These are phyloP conservation scores for Colletotrichum siamense DNA, from an alignment of 2,329 filamentous ascomycete genomes.

Conservation along the genomic window DNA sequence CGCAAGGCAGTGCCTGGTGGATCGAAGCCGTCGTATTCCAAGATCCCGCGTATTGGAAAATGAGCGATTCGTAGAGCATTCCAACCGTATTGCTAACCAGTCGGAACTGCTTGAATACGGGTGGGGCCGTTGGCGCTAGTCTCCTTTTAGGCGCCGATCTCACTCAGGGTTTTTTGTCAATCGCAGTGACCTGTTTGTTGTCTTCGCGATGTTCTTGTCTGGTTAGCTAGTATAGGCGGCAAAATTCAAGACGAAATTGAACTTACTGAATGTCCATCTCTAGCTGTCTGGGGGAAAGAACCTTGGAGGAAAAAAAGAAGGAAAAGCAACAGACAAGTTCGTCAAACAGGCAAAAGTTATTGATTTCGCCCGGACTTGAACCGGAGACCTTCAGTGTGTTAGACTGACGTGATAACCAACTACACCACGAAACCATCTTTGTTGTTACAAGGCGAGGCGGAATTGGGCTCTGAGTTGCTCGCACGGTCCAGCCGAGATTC, in stretches of 20 bases:
- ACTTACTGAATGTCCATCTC: not conserved
- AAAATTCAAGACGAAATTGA: not conserved
- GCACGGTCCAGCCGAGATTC: not conserved
- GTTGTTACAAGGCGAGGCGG: rapidly evolving
- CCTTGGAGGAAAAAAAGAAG: too few species aligned
- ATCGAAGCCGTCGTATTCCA: not conserved
- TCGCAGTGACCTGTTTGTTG: rapidly evolving
- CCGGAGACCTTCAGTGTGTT: constrained; percentile 34
- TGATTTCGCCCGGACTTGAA: constrained; percentile 20
- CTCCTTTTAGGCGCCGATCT: not conserved
- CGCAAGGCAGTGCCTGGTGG: not conserved
- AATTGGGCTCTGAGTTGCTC: not conserved
- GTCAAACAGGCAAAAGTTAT: not conserved
- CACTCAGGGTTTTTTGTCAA: not conserved
- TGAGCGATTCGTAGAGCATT: not conserved
- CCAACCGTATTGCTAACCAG: not conserved
- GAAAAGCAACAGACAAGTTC: not conserved
- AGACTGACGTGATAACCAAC: constrained; percentile 57
- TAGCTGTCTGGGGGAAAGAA: too few species aligned
- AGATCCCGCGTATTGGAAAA: not conserved
- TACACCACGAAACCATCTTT: constrained; percentile 30
- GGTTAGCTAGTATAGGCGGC: too few species aligned
- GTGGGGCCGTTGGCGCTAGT: not conserved
- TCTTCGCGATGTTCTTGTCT: not conserved
- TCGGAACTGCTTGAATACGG: not conserved